These are phyloP conservation scores for Coffea canephora DNA, from an alignment of 257 asterid genomes.

Conservation along the genomic window DNA sequence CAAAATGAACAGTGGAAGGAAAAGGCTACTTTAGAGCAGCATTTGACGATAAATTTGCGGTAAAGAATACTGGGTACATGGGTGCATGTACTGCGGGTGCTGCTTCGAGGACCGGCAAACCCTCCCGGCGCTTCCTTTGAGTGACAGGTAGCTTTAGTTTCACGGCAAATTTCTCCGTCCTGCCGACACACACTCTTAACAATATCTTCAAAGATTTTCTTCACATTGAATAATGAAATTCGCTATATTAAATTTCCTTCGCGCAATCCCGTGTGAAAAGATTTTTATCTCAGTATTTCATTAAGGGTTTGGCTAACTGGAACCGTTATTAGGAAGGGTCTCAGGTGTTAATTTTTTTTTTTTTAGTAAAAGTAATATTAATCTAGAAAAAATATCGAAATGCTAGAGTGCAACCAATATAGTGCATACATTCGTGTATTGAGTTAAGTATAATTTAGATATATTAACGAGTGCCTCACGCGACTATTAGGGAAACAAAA, in stretches of 20 bases:
- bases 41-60: not conserved
- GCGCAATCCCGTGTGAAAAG: no score
- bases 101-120: conserved; percentile 6
- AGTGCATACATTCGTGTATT: no score
- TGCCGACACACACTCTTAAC: not conserved
- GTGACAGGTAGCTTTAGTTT: conserved; percentile 1
- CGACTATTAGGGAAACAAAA: not conserved
- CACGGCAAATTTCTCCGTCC: conserved; percentile 3
- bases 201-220: not conserved
- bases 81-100: conserved; percentile 40
- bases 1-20: conserved; percentile 7
- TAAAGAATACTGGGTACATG: conserved; percentile 25
- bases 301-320: no score
- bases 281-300: not conserved
- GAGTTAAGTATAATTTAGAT: no score
- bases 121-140: not conserved
- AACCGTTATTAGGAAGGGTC: no score
- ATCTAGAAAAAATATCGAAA: no score
- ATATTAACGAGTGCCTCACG: no score
- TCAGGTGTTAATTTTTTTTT: no score
- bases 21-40: not conserved
- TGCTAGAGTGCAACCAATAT: no score
- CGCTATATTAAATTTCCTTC: no score
- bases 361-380: no score
- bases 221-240: not conserved